Conservation (phyloP, 2,329 filamentous ascomycete genomes). For the Fusarium paranaense region DNA sequence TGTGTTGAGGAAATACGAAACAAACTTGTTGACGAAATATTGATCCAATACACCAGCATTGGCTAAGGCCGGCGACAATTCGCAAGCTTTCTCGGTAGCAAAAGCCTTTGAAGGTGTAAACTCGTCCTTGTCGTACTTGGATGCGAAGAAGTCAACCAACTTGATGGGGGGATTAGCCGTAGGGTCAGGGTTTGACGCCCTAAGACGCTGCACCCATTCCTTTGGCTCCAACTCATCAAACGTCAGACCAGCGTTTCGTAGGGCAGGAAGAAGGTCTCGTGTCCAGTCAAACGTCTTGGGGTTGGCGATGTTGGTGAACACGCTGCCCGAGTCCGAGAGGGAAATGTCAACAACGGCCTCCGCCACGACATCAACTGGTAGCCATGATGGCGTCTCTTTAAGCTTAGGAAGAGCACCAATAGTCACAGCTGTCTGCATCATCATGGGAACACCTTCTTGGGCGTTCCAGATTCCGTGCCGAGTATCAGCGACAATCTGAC, state of each 20-base stretch:
- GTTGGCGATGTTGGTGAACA: conserved; percentile 63
- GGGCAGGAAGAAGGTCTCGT: conserved; percentile 59
- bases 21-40: conserved; percentile 53
- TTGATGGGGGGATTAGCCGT: conserved; percentile 62
- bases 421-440: conserved; percentile 59
- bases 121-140: conserved; percentile 53
- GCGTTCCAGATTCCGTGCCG: conserved; percentile 61
- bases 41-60: conserved; percentile 49
- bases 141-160: conserved; percentile 62
- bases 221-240: conserved; percentile 57
- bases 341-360: conserved; percentile 53
- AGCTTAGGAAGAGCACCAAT: conserved; percentile 60
- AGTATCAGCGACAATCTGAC: conserved; percentile 62
- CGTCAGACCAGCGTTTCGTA: conserved; percentile 55
- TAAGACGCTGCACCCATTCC: conserved; percentile 57
- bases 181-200: conserved; percentile 57
- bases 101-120: conserved; percentile 58
- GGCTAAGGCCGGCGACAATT: conserved; percentile 58
- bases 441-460: conserved; percentile 63
- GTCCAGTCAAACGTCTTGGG: conserved; percentile 62
- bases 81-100: conserved; percentile 51
- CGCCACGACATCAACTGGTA: conserved; percentile 58
- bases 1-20: conserved; percentile 10
- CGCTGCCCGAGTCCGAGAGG: conserved; percentile 39
- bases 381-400: conserved; percentile 56